These are phyloP conservation scores for Exserohilum rostratum DNA, from an alignment of 2,329 filamentous ascomycete genomes.

Conservation along the genomic window DNA sequence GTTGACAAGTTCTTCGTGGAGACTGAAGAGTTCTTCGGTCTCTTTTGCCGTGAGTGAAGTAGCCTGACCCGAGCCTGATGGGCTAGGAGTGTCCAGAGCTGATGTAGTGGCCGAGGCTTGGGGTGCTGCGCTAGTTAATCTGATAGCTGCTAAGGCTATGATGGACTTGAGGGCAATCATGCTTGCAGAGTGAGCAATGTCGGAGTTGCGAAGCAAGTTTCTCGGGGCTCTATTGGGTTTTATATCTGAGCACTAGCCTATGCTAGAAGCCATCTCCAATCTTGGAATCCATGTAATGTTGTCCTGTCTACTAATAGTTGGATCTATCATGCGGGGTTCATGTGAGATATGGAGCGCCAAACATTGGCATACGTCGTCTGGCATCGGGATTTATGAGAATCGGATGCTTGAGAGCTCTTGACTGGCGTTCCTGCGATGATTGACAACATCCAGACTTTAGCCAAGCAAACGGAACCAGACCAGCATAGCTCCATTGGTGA, in stretches of 20 bases:
- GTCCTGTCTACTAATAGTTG: background rate
- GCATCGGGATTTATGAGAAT: background rate
- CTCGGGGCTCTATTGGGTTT: background rate
- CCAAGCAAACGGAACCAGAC: background rate
- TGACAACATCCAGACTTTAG: background rate
- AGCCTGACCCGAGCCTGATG: background rate
- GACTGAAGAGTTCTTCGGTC: constrained; percentile 28
- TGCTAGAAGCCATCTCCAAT: background rate
- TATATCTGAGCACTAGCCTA: background rate
- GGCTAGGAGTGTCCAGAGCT: constrained; percentile 7
- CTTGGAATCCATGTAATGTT: background rate
- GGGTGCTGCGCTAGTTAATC: constrained; percentile 7
- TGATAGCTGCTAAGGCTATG: background rate
- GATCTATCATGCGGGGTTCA: background rate
- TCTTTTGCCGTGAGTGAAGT: constrained; percentile 20
- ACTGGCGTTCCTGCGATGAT: constrained; percentile 2
- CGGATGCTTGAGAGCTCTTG: background rate
- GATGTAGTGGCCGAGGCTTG: constrained; percentile 9
- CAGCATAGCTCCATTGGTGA: background rate
- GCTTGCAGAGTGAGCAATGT: background rate
- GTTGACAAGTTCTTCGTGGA: constrained; percentile 34
- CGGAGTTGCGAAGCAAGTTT: background rate
- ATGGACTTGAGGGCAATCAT: constrained; percentile 7
- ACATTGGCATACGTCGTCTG: constrained; percentile 12
- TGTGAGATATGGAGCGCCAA: background rate